Evolutionary conservation across 805 yeast species (phyloP).

Genomic region (Saturnispora silvae): DNA sequence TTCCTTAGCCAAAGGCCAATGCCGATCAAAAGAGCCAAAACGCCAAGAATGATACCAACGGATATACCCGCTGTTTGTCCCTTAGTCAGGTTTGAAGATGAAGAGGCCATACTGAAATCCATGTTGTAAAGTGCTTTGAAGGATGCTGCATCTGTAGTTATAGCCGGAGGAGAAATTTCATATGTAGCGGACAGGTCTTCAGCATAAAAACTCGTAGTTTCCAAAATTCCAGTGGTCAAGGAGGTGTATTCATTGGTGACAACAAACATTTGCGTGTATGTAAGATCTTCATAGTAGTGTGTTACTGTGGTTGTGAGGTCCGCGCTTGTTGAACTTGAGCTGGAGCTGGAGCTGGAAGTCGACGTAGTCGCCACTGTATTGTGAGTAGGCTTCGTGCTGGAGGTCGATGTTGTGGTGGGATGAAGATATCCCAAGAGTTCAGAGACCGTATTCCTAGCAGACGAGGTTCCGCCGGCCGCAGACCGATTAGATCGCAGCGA

Average conservation of each 20-base stretch:
- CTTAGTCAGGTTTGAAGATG: conserved; percentile 6
- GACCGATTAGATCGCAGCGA: no score
- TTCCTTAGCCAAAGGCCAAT: conserved; percentile 11
- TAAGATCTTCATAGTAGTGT: conserved; percentile 11
- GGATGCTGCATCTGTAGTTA: conserved; percentile 21
- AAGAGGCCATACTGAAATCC: neutral
- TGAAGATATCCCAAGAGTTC: neutral
- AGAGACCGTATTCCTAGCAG: neutral
- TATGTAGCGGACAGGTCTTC: conserved; percentile 11
- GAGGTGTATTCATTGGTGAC: conserved; percentile 22
- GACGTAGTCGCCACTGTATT: no score
- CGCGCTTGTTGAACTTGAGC: neutral
- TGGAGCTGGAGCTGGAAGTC: neutral
- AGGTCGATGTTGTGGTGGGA: conserved; percentile 1
- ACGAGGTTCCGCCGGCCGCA: neutral
- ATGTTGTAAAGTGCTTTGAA: conserved; percentile 11
- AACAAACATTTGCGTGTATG: conserved; percentile 23
- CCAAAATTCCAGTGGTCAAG: conserved; percentile 16
- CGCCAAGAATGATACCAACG: conserved; percentile 20
- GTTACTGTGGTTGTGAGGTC: conserved; percentile 13
- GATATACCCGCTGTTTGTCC: conserved; percentile 25
- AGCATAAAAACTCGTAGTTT: conserved; percentile 15
- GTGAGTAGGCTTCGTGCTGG: neutral
- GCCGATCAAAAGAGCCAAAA: conserved; percentile 11
- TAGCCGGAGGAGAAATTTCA: conserved; percentile 15